Conservation (phyloP, 169 alveolate genomes). For the Cryptosporidium sp. region DNA sequence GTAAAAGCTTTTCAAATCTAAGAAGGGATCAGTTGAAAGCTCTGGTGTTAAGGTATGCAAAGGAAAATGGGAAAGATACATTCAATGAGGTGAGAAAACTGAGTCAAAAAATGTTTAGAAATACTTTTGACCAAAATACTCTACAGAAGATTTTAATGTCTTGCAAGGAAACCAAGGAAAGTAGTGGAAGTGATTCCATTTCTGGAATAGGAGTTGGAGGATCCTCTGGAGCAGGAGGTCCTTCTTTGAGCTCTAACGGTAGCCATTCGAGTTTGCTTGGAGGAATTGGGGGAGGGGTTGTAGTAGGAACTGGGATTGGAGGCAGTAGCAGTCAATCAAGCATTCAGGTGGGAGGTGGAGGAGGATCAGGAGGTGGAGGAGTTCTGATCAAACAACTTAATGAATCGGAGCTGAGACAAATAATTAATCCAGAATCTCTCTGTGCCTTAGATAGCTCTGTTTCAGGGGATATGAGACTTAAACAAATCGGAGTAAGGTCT, state of each 20-base stretch:
- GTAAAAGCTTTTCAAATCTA: constrained; percentile 32
- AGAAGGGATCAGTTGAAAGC: constrained; percentile 69
- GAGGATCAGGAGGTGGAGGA: constrained; percentile 2
- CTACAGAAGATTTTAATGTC: constrained; percentile 58
- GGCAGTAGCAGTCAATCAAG: neutral
- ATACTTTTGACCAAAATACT: constrained; percentile 54
- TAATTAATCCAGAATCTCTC: constrained; percentile 85
- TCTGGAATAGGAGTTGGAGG: neutral
- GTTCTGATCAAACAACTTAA: constrained; percentile 70
- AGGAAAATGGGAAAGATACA: constrained; percentile 44
- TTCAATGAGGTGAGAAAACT: constrained; percentile 27
- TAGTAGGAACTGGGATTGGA: neutral
- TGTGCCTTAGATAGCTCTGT: constrained; percentile 87
- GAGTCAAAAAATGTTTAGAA: constrained; percentile 37
- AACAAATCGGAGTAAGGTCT: constrained; percentile 82
- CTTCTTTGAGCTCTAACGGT: neutral
- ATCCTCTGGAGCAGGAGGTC: neutral
- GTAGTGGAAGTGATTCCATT: neutral
- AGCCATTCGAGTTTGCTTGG: neutral
- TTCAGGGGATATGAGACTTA: constrained; percentile 82
- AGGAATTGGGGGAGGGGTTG: constrained; percentile 1
- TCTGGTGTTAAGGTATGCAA: constrained; percentile 44
- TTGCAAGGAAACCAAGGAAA: constrained; percentile 59
- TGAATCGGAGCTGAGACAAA: constrained; percentile 83
- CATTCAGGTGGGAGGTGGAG: neutral